A percentile compares a stretch with the other conserved stretches of the same genome.
Conservation (phyloP, 2,329 filamentous ascomycete genomes). For the Massarina eburnea region DNA sequence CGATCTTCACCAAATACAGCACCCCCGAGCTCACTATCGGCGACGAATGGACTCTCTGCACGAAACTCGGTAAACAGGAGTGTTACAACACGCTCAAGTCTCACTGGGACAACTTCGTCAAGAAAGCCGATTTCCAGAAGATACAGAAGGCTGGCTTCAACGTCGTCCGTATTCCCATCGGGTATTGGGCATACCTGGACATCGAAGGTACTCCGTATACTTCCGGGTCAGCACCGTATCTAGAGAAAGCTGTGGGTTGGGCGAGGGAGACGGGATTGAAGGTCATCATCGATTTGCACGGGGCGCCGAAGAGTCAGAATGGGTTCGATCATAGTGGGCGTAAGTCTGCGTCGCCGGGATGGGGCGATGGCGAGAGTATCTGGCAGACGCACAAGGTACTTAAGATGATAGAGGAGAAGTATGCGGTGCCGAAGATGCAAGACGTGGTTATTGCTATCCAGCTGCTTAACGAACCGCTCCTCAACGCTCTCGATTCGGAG, state of each 20-base stretch:
- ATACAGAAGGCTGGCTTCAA: constrained; percentile 61
- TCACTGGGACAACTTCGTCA: constrained; percentile 56
- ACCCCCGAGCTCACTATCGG: constrained; percentile 37
- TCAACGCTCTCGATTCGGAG: constrained; percentile 49
- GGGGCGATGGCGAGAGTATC: constrained; percentile 52
- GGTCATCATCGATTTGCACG: constrained; percentile 61
- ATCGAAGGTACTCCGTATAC: constrained; percentile 51
- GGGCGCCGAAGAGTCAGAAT: constrained; percentile 56
- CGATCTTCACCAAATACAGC: constrained; percentile 49
- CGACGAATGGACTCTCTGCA: constrained; percentile 54
- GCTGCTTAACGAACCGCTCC: constrained; percentile 58
- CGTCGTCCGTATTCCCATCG: constrained; percentile 60
- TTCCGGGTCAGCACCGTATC: constrained; percentile 54
- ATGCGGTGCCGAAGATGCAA: constrained; percentile 53
- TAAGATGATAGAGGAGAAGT: constrained; percentile 58
- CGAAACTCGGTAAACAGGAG: constrained; percentile 51
- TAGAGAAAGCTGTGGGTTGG: constrained; percentile 60
- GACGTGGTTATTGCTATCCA: constrained; percentile 63
- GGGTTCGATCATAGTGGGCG: constrained; percentile 65
- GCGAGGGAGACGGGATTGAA: constrained; percentile 55
- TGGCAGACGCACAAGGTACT: constrained; percentile 58
- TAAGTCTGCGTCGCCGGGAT: constrained; percentile 45
- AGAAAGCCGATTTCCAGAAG: constrained; percentile 55
- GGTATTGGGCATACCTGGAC: constrained; percentile 59
- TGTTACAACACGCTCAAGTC: constrained; percentile 48